Evolutionary conservation across 2,329 filamentous ascomycete species (phyloP).

Genomic region (Fusarium robinianum): DNA sequence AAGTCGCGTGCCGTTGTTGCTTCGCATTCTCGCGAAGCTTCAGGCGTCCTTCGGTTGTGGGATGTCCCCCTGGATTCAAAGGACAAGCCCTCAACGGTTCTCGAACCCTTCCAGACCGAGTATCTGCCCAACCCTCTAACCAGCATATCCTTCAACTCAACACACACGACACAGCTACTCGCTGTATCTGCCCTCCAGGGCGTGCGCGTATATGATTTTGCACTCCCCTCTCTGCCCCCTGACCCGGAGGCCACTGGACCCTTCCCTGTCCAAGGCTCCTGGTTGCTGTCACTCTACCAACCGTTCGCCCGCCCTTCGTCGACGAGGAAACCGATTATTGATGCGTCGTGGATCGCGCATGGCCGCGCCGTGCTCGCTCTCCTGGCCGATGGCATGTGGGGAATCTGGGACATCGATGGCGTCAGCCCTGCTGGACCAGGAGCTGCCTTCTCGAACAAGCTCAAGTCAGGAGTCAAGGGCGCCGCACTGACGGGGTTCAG

Average conservation of each 20-base stretch:
- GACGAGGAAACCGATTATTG: slow-evolving; percentile 63
- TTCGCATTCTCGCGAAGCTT: slow-evolving; percentile 62
- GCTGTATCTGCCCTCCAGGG: slow-evolving; percentile 59
- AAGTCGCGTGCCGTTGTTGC: slow-evolving; percentile 58
- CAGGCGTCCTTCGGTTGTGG: slow-evolving; percentile 62
- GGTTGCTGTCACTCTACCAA: slow-evolving; percentile 66
- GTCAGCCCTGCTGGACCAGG: slow-evolving; percentile 51
- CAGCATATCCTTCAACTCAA: slow-evolving; percentile 64
- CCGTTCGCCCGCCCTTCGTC: slow-evolving; percentile 56
- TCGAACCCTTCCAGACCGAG: slow-evolving; percentile 63
- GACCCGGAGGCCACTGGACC: slow-evolving; percentile 56
- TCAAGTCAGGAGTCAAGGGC: slow-evolving; percentile 58
- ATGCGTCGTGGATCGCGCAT: slow-evolving; percentile 64
- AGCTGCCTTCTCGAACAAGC: slow-evolving; percentile 53
- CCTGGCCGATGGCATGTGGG: slow-evolving; percentile 68
- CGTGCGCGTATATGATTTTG: slow-evolving; percentile 66
- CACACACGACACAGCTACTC: slow-evolving; percentile 61
- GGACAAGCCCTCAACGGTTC: slow-evolving; percentile 35
- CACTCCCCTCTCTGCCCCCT: slow-evolving; percentile 54
- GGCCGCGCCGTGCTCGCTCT: slow-evolving; percentile 63
- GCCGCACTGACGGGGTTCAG: slow-evolving; percentile 63
- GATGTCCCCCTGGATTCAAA: slow-evolving; percentile 56
- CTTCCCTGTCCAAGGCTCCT: slow-evolving; percentile 63
- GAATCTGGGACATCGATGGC: slow-evolving; percentile 68
- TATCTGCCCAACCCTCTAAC: slow-evolving; percentile 59